Base-by-base conservation (phyloP, 2,329 filamentous ascomycete species). In the Aspergillus caelatus region DNA sequence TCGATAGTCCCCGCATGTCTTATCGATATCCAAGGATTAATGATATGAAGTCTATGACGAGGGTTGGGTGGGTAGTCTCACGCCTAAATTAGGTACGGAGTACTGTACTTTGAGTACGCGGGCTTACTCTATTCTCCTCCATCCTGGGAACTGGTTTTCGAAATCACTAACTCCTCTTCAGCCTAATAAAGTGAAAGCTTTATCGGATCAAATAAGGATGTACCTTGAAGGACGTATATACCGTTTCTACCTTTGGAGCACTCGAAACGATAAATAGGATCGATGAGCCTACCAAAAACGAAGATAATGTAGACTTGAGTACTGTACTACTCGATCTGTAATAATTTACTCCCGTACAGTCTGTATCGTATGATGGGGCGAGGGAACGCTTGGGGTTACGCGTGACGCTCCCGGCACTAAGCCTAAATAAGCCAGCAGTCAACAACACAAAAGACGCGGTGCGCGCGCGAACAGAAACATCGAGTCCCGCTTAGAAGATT, bases 401-500 rank as follows among this genome's bases (percentile, higher is more conserved):
- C 72, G 73, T 74, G 64, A 70, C 60, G 60, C 62, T 61, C 64
- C 64, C 67, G 65, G 66, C 66, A 58, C 73, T 75, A 75, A 68
- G 57, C 72, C 68, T n/a, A 30, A 71, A 57, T 8, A 36, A 48
- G 64, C 28, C 28, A 50, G 62, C 23, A 65, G 62, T 70, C 72
- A 72, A 73, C 71, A 74, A 74, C 72, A 73, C 71, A 72, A 67
- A 72, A 75, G 71, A 72, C 73, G 72, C 66, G 62, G 39, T 53
- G 68, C 67, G 68, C 71, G 72, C 70, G 68, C 62, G 52, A 57
- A 62, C 58, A 65, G 62, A 61, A 67, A 69, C 67, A 66, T 62
- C 66, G 45, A 67, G 64, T 65, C 67, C 65, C 65, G 60, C 66
- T 28, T 61, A 50, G 19, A 62, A 61, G 63, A 66, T 66, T 65